Percentiles rank a stretch among this genome's conserved stretches.
Conservation (phyloP, 2,329 filamentous ascomycete genomes). For the Triangularia verruculosa region DNA sequence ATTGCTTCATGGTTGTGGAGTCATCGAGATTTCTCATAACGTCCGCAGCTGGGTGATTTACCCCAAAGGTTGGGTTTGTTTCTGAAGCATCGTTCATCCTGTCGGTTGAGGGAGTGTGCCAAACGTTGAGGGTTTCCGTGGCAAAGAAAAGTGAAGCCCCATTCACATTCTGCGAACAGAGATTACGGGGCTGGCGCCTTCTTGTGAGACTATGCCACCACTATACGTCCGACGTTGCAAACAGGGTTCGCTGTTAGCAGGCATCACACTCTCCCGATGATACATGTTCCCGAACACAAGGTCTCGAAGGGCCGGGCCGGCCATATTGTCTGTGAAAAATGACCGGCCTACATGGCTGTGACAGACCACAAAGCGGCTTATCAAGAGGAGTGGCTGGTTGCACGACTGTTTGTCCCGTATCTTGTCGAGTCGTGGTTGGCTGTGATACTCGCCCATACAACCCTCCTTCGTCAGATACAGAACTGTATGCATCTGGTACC, state of each 20-base stretch:
- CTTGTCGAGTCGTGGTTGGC: neutral
- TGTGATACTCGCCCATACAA: neutral
- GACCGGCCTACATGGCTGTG: too few species aligned
- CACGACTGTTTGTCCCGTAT: neutral
- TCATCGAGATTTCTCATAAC: neutral
- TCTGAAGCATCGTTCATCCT: neutral
- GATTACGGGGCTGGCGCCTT: too few species aligned
- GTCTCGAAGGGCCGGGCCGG: too few species aligned
- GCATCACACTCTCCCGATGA: neutral
- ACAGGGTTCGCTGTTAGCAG: neutral
- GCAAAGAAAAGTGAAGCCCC: neutral
- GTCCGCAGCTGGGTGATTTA: neutral
- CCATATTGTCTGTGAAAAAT: too few species aligned
- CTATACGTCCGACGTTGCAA: neutral
- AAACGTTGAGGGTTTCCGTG: neutral
- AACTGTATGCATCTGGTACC: neutral
- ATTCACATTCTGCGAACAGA: too few species aligned
- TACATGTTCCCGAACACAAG: too few species aligned
- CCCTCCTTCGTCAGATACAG: neutral
- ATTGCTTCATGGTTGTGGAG: neutral
- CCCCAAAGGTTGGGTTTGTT: neutral
- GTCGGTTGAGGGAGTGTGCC: neutral
- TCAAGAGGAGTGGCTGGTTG: neutral
- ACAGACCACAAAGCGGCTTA: neutral
- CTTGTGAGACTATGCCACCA: neutral